Percentiles rank a stretch among this genome's conserved stretches.
These are phyloP conservation scores for Trichoderma sp. DNA, from an alignment of 2,329 filamentous ascomycete species.

Conservation along the genomic window DNA sequence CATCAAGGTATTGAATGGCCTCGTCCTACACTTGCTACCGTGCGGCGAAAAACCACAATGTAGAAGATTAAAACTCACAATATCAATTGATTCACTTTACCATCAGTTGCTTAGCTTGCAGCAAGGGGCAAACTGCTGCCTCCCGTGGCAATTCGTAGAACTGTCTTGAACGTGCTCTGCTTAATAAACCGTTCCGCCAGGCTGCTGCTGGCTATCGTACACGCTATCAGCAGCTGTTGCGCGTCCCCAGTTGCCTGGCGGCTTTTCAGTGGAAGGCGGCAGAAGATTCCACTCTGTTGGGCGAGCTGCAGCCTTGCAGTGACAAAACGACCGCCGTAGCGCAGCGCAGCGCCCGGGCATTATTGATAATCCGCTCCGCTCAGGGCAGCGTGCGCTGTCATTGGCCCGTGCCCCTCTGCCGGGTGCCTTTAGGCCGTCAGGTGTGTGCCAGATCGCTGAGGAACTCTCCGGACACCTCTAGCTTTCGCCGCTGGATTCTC, in stretches of 20 bases:
- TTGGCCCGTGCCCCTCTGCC: slow-evolving; percentile 40
- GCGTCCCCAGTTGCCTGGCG: slow-evolving; percentile 32
- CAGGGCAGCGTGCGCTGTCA: slow-evolving; percentile 40
- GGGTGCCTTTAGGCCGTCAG: slow-evolving; percentile 20
- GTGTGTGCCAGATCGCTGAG: slow-evolving; percentile 18
- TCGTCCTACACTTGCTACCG: not conserved
- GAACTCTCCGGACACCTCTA: slow-evolving; percentile 29
- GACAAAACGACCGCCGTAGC: slow-evolving; percentile 29
- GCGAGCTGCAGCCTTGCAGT: slow-evolving; percentile 22
- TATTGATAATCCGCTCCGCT: slow-evolving; percentile 45
- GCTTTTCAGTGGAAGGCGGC: slow-evolving; percentile 36
- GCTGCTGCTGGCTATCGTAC: slow-evolving; percentile 24
- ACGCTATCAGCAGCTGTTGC: slow-evolving; percentile 23
- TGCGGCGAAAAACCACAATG: not conserved
- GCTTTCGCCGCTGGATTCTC: slow-evolving; percentile 33
- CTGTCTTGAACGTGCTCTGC: not conserved
- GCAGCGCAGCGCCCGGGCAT: slow-evolving; percentile 33
- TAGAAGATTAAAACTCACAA: not conserved
- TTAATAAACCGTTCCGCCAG: slow-evolving; percentile 11
- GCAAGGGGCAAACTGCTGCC: slow-evolving; percentile 17
- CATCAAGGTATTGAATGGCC: not conserved
- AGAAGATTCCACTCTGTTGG: slow-evolving; percentile 39
- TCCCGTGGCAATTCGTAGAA: slow-evolving; percentile 6
- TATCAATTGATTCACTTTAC: not conserved
- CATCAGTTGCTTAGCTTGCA: not conserved